Base-by-base conservation (phyloP, 2,329 filamentous ascomycete species). In the Penicillium palitans region DNA sequence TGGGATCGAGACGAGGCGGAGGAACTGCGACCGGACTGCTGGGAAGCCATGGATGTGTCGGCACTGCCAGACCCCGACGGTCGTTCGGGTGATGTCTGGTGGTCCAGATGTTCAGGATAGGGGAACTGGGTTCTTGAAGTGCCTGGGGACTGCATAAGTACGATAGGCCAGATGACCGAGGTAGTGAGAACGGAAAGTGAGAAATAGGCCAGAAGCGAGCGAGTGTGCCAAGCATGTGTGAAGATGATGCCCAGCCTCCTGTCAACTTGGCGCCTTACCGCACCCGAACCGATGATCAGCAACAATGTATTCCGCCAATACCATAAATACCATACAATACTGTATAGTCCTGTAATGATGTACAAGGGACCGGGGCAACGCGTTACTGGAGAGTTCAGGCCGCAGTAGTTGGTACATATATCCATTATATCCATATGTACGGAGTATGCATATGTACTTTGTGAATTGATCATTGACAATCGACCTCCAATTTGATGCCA, bases 1-100 rank as follows among this genome's bases (percentile, higher is more conserved):
- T 81, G 79, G 9, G 88, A 86, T 70, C 87, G 85, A 58, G 78
- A 81, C 6, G 89, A 92, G 33, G 85, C 83, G 46, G 84, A 86
- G 9, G 88, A 90, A 31, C 83, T 81, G 59, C 89, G 85, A 59
- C 86, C 86, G 63, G 85, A 79, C 57, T 79, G 75, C 57, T 78
- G 82, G 35, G 88, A 87, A 52, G 87, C 88, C 72, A 74, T 74
- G 55, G 64, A 46, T 49, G 63, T 64, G 46, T 70, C 67, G 73
- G 56, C 83, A 80, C 63, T 84, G 78, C 57, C 83, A 79, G 71
- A 66, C 27, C 65, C 64, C 25, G 68, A 67, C 41, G 66, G 63
- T 54, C 68, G 68, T 50, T 69, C 66, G 46, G 64, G 65, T 46
- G 41, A 70, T 64, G 85, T 81, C 67, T 46, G 41, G 42, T 56